Evolutionary conservation across 257 asterid genomes (phyloP), one percentile per base, ranked within the genome.

Genomic region (Jacaranda mimosifolia): DNA sequence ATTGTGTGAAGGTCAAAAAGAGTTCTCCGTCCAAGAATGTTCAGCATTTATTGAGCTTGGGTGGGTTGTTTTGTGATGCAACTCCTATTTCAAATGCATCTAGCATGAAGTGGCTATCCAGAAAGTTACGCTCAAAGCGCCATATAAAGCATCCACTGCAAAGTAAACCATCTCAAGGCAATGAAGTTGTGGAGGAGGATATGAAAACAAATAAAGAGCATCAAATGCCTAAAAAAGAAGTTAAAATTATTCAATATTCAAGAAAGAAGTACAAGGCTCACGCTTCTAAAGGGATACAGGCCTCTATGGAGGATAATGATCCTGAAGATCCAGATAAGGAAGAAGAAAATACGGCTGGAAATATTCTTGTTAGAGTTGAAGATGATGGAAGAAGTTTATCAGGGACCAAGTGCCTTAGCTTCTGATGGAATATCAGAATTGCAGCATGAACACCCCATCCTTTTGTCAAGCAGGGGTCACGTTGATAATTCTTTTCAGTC

Each of bases 41-140:
- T 78, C 85, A 85, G 85, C 91, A 89, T 80, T 85, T 92, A 8
- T 81, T 87, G 90, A 83, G 75, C 55, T 81, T 96, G 80, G 89
- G 81, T 56, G 93, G 95, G 19, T 74, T 93, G 80, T 88, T 88
- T 79, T 73, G 87, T 64, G 87, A 76, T 53, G 74, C 70, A 72
- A 72, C 81, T 80, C 81, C 72, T 17, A 48, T 77, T 65, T 79
- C 84, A 40, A 84, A 83, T 65, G 51, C 81, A 60, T 83, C 85
- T 66, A 55, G 78, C 63, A 38, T 83, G 32, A 84, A 86, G 77
- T 96, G 99, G 98, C 79, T 73, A 68, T 92, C 96, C 68, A 88
- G 97, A 81, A 96, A 92, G 84, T 81, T 74, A 19, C 98, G 99
- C 74, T 85, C 99, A 45, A 91, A 77, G 65, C 87, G 94, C 76